Evolutionary conservation across 768 basidiomycete species (phyloP), one percentile per base, ranked within the genome.

Genomic region (Boletus patriciae): DNA sequence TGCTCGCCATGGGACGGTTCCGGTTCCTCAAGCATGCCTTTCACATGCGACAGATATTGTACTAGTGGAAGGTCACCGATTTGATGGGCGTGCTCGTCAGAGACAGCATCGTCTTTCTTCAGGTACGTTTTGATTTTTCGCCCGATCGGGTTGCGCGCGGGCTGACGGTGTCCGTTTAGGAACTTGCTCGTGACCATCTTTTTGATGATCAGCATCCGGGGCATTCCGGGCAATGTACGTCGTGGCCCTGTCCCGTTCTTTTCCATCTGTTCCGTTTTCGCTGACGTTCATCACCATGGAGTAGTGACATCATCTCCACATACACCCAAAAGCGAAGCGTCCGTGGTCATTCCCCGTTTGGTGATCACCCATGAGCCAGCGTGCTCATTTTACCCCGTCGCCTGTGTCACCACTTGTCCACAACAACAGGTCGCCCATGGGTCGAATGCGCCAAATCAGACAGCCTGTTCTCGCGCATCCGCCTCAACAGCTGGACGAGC

Each of bases 331-430:
- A 67, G n/a, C 45, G 56, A 58, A 36, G 31, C 38, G 13, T 53
- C 62, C 0, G 55, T 68, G 48, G 51, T 63, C 43, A 55, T 63
- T 8, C 66, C 66, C 18, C 59, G 61, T 6, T 29, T 63, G 29
- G 54, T 66, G 23, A 51, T 68, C 55, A 61, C 57, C 3, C 50
- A 52, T n/a, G 25, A 25, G 25, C 25, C 7, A 29, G 10, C 21
- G 11, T 10, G 2, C 25, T 16, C 3, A 4, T 3, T 15, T 41
- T 15, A 84, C 2, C 84, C 83, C 8, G 79, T 84, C 21, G 84
- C 84, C 64, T 88, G 86, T 5, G 86, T 78, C 68, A 67, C 74
- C 87, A 79, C 73, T 87, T 88, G 70, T 91, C 90, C 8, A 89
- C 78, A 2, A 78, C 81, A 27, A 80, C 72, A 0, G 82, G 78